Conservation (phyloP, 2,329 filamentous ascomycete genomes). For the Juglanconis oblonga region DNA sequence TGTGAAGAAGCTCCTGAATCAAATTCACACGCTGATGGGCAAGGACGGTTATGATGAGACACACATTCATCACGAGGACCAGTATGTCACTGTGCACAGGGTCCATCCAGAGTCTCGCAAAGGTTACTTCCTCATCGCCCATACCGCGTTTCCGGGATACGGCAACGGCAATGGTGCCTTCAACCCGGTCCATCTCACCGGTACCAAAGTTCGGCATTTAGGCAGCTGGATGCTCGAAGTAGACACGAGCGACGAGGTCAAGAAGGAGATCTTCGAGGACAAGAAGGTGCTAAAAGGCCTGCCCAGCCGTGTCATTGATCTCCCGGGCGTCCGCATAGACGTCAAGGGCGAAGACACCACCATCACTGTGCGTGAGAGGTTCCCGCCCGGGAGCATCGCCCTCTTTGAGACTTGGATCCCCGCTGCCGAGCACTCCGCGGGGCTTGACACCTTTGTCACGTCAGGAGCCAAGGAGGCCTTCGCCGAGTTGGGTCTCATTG, state of each 20-base stretch:
- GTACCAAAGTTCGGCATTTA: constrained; percentile 80
- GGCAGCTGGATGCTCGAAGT: constrained; percentile 93
- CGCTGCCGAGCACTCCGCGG: constrained; percentile 75
- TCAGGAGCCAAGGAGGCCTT: constrained; percentile 79
- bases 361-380: constrained; percentile 76
- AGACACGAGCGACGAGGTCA: constrained; percentile 70
- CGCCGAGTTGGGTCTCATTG: constrained; percentile 68
- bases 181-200: constrained; percentile 73
- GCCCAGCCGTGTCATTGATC: constrained; percentile 74
- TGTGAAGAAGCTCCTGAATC: constrained; percentile 89
- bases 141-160: constrained; percentile 91
- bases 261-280: constrained; percentile 63
- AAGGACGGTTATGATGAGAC: constrained; percentile 92
- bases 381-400: constrained; percentile 91
- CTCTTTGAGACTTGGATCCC: constrained; percentile 97
- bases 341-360: constrained; percentile 70
- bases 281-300: constrained; percentile 72
- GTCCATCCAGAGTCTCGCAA: constrained; percentile 90
- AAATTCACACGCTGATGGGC: constrained; percentile 94
- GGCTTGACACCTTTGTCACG: constrained; percentile 83
- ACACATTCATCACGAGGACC: constrained; percentile 92
- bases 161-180: constrained; percentile 80
- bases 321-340: constrained; percentile 72
- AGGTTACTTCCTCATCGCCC: constrained; percentile 92
- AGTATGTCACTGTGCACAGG: constrained; percentile 94